phyloP scores from a whole-genome alignment of 495 filamentous ascomycete genomes.

The Aspergillus heteromorphus region DNA sequence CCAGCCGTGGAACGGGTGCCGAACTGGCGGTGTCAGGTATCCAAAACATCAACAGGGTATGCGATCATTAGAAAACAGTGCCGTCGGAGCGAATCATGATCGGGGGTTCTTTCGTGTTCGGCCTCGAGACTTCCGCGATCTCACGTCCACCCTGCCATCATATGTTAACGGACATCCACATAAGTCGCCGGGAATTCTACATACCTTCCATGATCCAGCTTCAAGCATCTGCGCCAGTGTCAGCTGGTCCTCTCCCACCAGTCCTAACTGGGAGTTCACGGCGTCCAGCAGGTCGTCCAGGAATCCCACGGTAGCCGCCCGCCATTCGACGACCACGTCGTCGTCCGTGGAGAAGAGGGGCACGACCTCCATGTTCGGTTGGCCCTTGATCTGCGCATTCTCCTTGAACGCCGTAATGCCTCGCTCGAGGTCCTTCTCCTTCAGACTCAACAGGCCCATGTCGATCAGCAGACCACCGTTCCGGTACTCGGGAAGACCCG shows the following conservation, averaged over 20 bases:
- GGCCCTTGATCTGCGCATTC: slow-evolving; percentile 69
- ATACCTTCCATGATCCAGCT: slow-evolving; percentile 78
- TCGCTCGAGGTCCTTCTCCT: slow-evolving; percentile 50
- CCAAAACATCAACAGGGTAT: slow-evolving; percentile 23
- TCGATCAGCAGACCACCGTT: slow-evolving; percentile 68
- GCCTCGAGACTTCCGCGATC: slow-evolving; percentile 89
- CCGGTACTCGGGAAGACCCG: slow-evolving; percentile 64
- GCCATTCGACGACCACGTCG: slow-evolving; percentile 69
- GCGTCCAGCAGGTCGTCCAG: slow-evolving; percentile 56
- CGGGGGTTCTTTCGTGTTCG: slow-evolving; percentile 94
- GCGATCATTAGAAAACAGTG: slow-evolving; percentile 73
- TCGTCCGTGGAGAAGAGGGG: slow-evolving; percentile 59
- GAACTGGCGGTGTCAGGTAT: slow-evolving; percentile 28
- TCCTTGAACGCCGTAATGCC: slow-evolving; percentile 66
- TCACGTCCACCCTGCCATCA: slow-evolving; percentile 77
- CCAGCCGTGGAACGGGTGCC: slow-evolving; percentile 17
- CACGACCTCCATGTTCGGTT: slow-evolving; percentile 63
- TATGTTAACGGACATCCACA: slow-evolving; percentile 24
- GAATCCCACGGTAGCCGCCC: slow-evolving; percentile 61
- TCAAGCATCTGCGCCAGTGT: slow-evolving; percentile 65
- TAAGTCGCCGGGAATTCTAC: slow-evolving; percentile 1
- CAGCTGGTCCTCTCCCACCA: slow-evolving; percentile 48
- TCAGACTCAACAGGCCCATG: slow-evolving; percentile 57
- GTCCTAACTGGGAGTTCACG: slow-evolving; percentile 57
- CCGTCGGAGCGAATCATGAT: slow-evolving; percentile 96